Evolutionary conservation across 2,329 filamentous ascomycete genomes (phyloP).

Genomic region (Meredithiella fracta): DNA sequence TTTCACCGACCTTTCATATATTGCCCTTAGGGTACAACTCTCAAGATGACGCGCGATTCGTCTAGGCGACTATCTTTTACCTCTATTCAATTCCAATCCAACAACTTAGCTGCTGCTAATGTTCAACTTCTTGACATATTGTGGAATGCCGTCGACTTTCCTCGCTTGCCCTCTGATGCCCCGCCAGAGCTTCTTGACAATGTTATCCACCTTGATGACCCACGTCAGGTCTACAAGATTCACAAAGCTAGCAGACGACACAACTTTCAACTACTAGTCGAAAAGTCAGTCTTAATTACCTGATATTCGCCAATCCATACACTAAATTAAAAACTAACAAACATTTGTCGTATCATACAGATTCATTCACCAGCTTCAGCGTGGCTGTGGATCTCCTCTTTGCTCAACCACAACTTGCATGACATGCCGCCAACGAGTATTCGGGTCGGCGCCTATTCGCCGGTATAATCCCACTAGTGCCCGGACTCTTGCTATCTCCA

Average conservation of each 20-base stretch:
- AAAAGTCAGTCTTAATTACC: constrained; percentile 33
- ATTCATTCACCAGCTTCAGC: constrained; percentile 65
- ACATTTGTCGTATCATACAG: constrained; percentile 25
- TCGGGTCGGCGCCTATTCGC: constrained; percentile 51
- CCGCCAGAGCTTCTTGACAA: constrained; percentile 39
- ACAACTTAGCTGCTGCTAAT: constrained; percentile 20
- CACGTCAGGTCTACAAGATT: constrained; percentile 42
- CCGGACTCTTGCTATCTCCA: constrained; percentile 60
- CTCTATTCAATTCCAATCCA: background rate
- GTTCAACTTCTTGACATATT: constrained; percentile 38
- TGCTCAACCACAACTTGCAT: constrained; percentile 69
- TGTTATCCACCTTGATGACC: constrained; percentile 43
- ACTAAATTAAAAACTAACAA: constrained; percentile 14
- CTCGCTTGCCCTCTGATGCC: constrained; percentile 42
- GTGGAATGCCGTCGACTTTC: constrained; percentile 45
- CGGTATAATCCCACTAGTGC: constrained; percentile 70
- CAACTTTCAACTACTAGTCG: constrained; percentile 49
- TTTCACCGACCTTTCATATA: background rate
- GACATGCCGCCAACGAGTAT: constrained; percentile 53
- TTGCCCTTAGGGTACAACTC: constrained; percentile 1
- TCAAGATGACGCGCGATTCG: constrained; percentile 12
- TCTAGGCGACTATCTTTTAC: constrained; percentile 8
- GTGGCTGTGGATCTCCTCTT: constrained; percentile 53
- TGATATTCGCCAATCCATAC: background rate
- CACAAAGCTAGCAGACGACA: constrained; percentile 45